A percentile compares a stretch with the other conserved stretches of the same genome.
phyloP scores from a whole-genome alignment of 768 basidiomycete genomes.

The Tulasnella sp. region DNA sequence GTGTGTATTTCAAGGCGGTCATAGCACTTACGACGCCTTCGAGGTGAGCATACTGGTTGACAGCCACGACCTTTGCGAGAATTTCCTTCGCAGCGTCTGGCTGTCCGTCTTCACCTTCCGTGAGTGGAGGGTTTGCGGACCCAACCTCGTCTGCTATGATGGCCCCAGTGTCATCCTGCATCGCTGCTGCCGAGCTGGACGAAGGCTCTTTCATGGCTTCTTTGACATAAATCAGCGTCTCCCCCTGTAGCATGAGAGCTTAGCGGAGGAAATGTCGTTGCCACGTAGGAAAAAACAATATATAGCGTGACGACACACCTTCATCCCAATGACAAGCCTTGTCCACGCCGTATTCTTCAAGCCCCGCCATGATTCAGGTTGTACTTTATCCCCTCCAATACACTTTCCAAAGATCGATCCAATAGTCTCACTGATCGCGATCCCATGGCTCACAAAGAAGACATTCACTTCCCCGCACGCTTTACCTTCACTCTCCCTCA shows the following conservation, averaged over 20 bases:
- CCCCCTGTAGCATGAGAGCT: neutral
- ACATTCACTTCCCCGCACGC: slow-evolving; percentile 21
- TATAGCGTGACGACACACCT: slow-evolving; percentile 12
- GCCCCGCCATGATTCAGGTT: slow-evolving; percentile 18
- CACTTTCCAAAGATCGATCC: slow-evolving; percentile 23
- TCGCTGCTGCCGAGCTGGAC: neutral
- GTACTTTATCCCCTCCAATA: slow-evolving; percentile 5
- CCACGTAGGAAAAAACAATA: too few relatives aligned
- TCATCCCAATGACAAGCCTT: slow-evolving; percentile 23
- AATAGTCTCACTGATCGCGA: slow-evolving; percentile 31
- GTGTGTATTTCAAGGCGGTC: neutral
- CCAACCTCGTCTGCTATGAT: slow-evolving; percentile 2
- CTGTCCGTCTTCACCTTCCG: neutral
- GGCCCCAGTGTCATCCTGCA: slow-evolving; percentile 9
- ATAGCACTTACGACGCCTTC: slow-evolving; percentile 8
- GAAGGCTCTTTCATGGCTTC: neutral
- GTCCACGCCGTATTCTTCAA: slow-evolving; percentile 22
- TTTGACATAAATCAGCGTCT: slow-evolving; percentile 1
- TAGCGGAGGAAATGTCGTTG: too few relatives aligned
- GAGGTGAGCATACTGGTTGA: slow-evolving; percentile 15
- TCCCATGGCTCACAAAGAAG: slow-evolving; percentile 33
- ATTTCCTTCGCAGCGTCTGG: neutral
- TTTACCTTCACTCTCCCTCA: slow-evolving; percentile 22
- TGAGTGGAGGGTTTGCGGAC: neutral
- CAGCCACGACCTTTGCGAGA: slow-evolving; percentile 5